These are phyloP conservation scores for Phytomonas francai DNA, from an alignment of 208 protist species.

Conservation along the genomic window DNA sequence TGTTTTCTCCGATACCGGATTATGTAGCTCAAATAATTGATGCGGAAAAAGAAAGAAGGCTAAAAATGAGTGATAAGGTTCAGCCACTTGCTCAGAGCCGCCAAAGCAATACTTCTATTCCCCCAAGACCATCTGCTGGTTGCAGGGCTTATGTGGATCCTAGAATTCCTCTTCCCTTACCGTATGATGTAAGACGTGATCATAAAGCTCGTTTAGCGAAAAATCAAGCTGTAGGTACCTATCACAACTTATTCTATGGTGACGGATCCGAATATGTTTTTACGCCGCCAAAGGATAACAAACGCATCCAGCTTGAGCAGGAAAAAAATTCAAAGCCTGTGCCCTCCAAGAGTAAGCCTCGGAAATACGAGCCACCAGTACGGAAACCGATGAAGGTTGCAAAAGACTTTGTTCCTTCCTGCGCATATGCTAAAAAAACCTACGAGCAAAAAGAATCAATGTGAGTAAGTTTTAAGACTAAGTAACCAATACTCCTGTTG, in stretches of 20 bases:
- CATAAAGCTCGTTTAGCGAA: conserved; percentile 23
- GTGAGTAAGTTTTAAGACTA: neutral
- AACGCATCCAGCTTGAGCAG: conserved; percentile 51
- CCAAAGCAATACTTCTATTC: neutral
- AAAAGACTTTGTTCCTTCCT: conserved; percentile 69
- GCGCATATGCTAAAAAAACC: conserved; percentile 33
- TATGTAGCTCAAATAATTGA: conserved; percentile 25
- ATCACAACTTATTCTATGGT: conserved; percentile 75
- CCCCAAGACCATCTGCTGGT: neutral
- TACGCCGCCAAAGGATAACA: conserved; percentile 49
- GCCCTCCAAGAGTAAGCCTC: conserved; percentile 16
- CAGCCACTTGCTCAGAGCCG: conserved; percentile 15
- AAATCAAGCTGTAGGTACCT: conserved; percentile 24
- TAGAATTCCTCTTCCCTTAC: conserved; percentile 43
- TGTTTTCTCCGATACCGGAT: conserved; percentile 62
- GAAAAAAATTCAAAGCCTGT: conserved; percentile 15
- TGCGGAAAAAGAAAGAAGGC: conserved; percentile 3
- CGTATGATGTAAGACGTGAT: conserved; percentile 35
- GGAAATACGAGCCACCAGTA: conserved; percentile 17
- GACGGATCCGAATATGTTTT: conserved; percentile 48
- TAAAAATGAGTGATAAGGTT: conserved; percentile 11
- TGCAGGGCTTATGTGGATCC: conserved; percentile 62
- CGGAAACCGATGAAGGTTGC: conserved; percentile 41
- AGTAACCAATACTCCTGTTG: conserved; percentile 1
- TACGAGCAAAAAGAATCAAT: conserved; percentile 5